Evolutionary conservation across 2,329 filamentous ascomycete species (phyloP).

Genomic region (Xylaria arbuscula): DNA sequence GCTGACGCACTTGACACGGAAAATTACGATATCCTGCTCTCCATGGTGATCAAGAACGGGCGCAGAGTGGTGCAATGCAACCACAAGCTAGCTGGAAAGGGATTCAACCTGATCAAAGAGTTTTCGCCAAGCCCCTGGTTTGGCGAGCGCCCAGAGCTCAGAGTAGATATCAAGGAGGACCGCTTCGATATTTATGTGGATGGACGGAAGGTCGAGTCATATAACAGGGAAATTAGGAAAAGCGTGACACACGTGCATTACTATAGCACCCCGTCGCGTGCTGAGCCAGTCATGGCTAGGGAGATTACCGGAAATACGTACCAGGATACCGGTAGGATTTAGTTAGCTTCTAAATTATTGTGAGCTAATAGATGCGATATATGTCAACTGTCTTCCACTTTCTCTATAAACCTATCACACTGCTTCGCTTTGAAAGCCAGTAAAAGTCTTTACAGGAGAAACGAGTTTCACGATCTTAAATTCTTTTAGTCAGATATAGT

Average conservation of each 20-base stretch:
- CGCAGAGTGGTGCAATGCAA: constrained; percentile 33
- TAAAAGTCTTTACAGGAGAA: no score
- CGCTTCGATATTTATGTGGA: constrained; percentile 33
- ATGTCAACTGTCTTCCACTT: no score
- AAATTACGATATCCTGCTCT: constrained; percentile 36
- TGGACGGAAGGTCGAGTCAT: constrained; percentile 14
- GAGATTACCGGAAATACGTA: constrained; percentile 32
- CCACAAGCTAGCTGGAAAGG: constrained; percentile 29
- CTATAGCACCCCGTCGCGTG: constrained; percentile 27
- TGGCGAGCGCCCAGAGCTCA: constrained; percentile 24
- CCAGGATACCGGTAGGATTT: constrained; percentile 7
- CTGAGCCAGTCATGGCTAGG: constrained; percentile 31
- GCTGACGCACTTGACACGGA: constrained; percentile 31
- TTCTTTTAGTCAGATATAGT: background rate
- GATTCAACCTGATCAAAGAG: constrained; percentile 28
- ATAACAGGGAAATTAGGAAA: constrained; percentile 32
- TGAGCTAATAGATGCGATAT: no score
- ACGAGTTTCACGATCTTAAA: no score
- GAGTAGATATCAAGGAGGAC: constrained; percentile 31
- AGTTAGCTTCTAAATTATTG: background rate
- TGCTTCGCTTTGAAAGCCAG: background rate
- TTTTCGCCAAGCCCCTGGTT: constrained; percentile 36
- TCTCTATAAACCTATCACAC: no score
- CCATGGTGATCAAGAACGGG: constrained; percentile 32
- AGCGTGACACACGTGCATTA: constrained; percentile 37